phyloP scores from a whole-genome alignment of 768 basidiomycete genomes.

The Podaxis sp. region DNA sequence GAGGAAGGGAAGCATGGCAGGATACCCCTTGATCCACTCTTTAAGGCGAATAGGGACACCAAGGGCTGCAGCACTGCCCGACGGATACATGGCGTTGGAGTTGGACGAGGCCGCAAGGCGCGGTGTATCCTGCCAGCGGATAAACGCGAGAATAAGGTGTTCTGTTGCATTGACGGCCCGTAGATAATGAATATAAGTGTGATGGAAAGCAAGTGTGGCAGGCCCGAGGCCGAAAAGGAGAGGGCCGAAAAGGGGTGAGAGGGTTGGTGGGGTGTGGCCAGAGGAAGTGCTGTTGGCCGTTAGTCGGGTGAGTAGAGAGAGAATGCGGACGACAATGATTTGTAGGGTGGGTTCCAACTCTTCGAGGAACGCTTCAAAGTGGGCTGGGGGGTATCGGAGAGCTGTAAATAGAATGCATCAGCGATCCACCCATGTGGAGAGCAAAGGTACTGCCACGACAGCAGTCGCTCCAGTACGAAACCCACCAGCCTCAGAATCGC shows the following conservation, averaged over 20 bases:
- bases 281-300: slow-evolving; percentile 82
- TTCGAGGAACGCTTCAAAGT: slow-evolving; percentile 71
- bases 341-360: slow-evolving; percentile 53
- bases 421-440: not conserved
- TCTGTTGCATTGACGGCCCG: slow-evolving; percentile 86
- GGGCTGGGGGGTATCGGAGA: slow-evolving; percentile 64
- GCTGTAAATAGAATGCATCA: slow-evolving; percentile 34
- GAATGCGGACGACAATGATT: slow-evolving; percentile 63
- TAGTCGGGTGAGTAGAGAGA: slow-evolving; percentile 80
- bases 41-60: slow-evolving; percentile 85
- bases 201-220: slow-evolving; percentile 47
- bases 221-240: slow-evolving; percentile 81
- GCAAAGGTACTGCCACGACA: slow-evolving; percentile 3
- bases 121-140: slow-evolving; percentile 76
- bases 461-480: slow-evolving; percentile 12
- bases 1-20: slow-evolving; percentile 70
- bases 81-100: slow-evolving; percentile 31
- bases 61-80: slow-evolving; percentile 55
- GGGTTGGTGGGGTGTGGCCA: slow-evolving; percentile 87
- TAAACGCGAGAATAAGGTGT: slow-evolving; percentile 88
- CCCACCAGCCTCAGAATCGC: slow-evolving; percentile 80
- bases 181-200: slow-evolving; percentile 64
- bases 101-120: slow-evolving; percentile 29
- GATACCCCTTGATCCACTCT: slow-evolving; percentile 91
- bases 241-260: slow-evolving; percentile 88